Evolutionary conservation across 768 basidiomycete genomes (phyloP), one percentile per base, ranked within the genome.

Genomic region (Pisolithus tinctorius): DNA sequence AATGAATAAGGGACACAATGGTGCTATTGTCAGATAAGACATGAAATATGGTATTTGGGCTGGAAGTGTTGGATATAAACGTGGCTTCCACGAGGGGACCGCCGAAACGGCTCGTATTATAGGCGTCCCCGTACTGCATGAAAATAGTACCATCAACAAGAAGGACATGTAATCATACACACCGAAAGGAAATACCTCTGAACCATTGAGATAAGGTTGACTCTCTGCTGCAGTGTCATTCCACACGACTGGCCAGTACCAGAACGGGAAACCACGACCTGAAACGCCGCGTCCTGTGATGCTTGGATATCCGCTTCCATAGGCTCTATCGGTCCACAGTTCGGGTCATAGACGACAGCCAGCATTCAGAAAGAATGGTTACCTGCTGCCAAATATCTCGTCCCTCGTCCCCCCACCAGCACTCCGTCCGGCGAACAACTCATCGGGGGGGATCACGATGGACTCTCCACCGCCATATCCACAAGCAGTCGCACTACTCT

Each of bases 251-350:
- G 84, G 84, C 83, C 83, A 86, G 67, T 75, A 86, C 55, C 72
- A 73, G 60, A 82, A 86, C 0, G 84, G 84, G 60, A 86, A 85
- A 2, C 71, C 72, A 0, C 73, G 72, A 0, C 74, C 74, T 0
- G 55, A 41, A 16, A 82, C 78, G 13, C 81, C 80, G 4, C 71
- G 70, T 6, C 69, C 68, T 4, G 58, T 2, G 4, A 71, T 25
- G 1, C 79, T 78, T 34, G 82, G 82, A 58, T 85, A 84, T 3
- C 84, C 83, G 55, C 81, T 84, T 6, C 83, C 83, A 53, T 83
- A 84, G 4, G 60, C 53, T 29, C 82, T 84, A 49, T 1, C 0
- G 6, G 13, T 53, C 46, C 42, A 16, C 14, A 45, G 1, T 38
- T 56, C 20, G 59, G 31, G 20, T 20, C 20, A 20, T 20, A 20